Conservation (phyloP, 2,329 filamentous ascomycete genomes). For the Fusarium oligoseptatum region DNA sequence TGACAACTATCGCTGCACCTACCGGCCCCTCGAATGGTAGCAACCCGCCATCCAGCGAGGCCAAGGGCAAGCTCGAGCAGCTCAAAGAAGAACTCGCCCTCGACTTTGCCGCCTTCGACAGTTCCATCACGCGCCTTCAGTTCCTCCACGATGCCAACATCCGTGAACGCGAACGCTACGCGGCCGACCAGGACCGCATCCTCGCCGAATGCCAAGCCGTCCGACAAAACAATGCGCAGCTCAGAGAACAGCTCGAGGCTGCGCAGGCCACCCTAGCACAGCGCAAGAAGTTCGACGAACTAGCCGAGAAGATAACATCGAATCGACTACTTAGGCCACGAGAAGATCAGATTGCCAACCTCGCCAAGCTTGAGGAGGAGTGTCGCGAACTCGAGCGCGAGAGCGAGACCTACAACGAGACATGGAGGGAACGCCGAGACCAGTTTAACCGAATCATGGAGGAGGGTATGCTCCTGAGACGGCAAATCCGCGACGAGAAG, state of each 20-base stretch:
- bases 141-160: conserved; percentile 87
- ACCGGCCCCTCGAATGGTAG: conserved; percentile 56
- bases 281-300: conserved; percentile 87
- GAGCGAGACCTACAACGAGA: conserved; percentile 82
- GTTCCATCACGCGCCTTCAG: conserved; percentile 87
- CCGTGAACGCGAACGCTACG: conserved; percentile 86
- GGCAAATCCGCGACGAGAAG: conserved; percentile 93
- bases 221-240: conserved; percentile 77
- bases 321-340: conserved; percentile 84
- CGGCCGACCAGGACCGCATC: conserved; percentile 83
- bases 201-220: conserved; percentile 82
- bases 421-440: conserved; percentile 86
- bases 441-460: conserved; percentile 92
- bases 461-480: conserved; percentile 87
- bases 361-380: conserved; percentile 88
- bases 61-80: conserved; percentile 68
- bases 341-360: conserved; percentile 83
- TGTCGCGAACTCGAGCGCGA: conserved; percentile 89
- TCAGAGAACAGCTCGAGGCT: conserved; percentile 81
- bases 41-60: conserved; percentile 57
- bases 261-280: conserved; percentile 81
- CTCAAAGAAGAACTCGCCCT: conserved; percentile 87
- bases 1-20: conserved; percentile 68
- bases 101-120: conserved; percentile 91
- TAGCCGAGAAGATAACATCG: conserved; percentile 87